phyloP scores from a whole-genome alignment of 139 green algal species.

The Auxenochlorella protothecoides region DNA sequence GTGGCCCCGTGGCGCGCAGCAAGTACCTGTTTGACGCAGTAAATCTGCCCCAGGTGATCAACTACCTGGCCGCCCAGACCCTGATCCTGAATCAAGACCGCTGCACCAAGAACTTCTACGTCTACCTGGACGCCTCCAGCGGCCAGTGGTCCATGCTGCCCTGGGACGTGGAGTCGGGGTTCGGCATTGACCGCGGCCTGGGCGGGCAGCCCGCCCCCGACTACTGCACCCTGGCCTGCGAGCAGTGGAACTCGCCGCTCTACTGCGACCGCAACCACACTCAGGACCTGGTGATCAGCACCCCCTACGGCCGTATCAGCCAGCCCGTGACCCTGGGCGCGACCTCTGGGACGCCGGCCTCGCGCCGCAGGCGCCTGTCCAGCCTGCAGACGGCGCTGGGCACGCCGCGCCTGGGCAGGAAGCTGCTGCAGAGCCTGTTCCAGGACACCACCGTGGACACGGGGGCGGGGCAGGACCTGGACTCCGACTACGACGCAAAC shows the following conservation, averaged over 20 bases:
- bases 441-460: too few species aligned
- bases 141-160: slow-evolving; percentile 60
- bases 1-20: slow-evolving; percentile 16
- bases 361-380: too few species aligned
- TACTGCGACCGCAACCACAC: slow-evolving; percentile 75
- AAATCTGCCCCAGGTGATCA: slow-evolving; percentile 62
- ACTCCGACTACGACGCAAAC: too few species aligned
- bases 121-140: slow-evolving; percentile 50
- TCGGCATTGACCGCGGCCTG: slow-evolving; percentile 57
- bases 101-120: slow-evolving; percentile 87
- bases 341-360: neutral
- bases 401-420: too few species aligned
- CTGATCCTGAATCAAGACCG: slow-evolving; percentile 78
- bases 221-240: slow-evolving; percentile 53
- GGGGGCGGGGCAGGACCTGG: too few species aligned
- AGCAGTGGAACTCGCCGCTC: slow-evolving; percentile 79
- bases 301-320: slow-evolving; percentile 43
- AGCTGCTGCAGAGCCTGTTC: too few species aligned
- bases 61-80: slow-evolving; percentile 65
- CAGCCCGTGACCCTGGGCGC: neutral
- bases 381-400: neutral
- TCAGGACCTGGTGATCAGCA: slow-evolving; percentile 43
- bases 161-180: slow-evolving; percentile 58
- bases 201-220: slow-evolving; percentile 42
- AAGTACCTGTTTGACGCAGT: slow-evolving; percentile 60